Base-by-base conservation (phyloP, 495 filamentous ascomycete species). In the Daldinia grandis region DNA sequence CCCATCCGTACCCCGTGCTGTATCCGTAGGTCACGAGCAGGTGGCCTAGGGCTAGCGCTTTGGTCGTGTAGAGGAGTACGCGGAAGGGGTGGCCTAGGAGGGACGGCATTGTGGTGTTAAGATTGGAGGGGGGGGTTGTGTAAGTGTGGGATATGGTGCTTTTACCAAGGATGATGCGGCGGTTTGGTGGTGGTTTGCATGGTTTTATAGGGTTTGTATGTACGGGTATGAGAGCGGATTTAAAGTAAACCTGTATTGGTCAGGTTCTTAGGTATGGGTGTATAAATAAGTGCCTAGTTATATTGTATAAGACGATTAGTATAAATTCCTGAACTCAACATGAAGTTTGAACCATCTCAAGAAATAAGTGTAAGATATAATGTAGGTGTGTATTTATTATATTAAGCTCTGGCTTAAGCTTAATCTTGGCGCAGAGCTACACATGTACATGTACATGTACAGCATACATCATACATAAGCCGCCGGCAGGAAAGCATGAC, bases 21-120 rank as follows among this genome's bases (percentile, higher is more conserved):
- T 83, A 81, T 56, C 82, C 81, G 76, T 90, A 84, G 14, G 83
- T 76, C 71, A 82, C 85, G 66, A 90, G 74, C 10, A 93, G 76
- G 78, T 95, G 91, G 17, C 74, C 54, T 62, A 86, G 74, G 35
- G 84, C 80, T 62, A 85, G 72, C 33, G 77, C 75, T 64, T 89
- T 85, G 50, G 80, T 54, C 1, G 80, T 80, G 56, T 73, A 68
- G 61, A 78, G 55, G 44, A 76, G 53, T 19, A 81, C 72, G 42
- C 80, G 82, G 64, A 82, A 61, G 58, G 80, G 80, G 62, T 84
- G 78, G 62, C 79, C 76, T 50, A 73, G 65, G 62, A 71, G 58
- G 54, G 58, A 25, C 0, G 64, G 57, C 63, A 63, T 71, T n/a
- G 37, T 30, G 53, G 28, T 4, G 42, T 33, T 6, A 15, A 54